These are phyloP conservation scores for Salix koriyanagi DNA, from an alignment of 345 rosid genomes.

Conservation along the genomic window DNA sequence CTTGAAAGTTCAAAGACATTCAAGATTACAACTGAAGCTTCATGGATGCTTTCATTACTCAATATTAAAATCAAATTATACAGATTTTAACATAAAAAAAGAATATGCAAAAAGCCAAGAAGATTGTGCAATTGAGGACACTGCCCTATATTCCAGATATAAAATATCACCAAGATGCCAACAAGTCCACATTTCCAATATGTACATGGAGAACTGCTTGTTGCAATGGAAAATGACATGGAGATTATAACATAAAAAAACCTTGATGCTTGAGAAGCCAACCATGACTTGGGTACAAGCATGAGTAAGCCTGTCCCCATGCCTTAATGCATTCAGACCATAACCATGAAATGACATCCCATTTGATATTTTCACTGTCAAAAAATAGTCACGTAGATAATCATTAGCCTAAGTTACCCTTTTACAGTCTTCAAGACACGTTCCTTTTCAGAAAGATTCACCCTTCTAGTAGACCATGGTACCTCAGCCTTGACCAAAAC, in stretches of 20 bases:
- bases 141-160: not conserved
- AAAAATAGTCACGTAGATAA: not conserved
- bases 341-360: not conserved
- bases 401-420: conserved; percentile 50
- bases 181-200: not conserved
- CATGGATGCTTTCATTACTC: not conserved
- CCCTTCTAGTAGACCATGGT: conserved; percentile 87
- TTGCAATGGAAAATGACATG: not conserved
- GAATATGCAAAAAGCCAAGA: not conserved
- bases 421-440: conserved; percentile 83
- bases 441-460: conserved; percentile 71
- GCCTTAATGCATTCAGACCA: not conserved
- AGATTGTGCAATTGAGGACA: not conserved
- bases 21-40: not conserved
- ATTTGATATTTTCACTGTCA: not conserved
- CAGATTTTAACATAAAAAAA: not conserved
- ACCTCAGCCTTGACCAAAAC: conserved; percentile 75
- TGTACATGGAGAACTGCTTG: not conserved
- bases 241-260: too few relatives aligned
- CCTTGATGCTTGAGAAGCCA: not conserved
- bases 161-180: not conserved
- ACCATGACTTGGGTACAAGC: not conserved
- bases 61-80: not conserved
- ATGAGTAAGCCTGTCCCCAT: not conserved
- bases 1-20: not conserved